Evolutionary conservation across 176 grass and related monocot genomes (phyloP).

Genomic region (Carex parvula): DNA sequence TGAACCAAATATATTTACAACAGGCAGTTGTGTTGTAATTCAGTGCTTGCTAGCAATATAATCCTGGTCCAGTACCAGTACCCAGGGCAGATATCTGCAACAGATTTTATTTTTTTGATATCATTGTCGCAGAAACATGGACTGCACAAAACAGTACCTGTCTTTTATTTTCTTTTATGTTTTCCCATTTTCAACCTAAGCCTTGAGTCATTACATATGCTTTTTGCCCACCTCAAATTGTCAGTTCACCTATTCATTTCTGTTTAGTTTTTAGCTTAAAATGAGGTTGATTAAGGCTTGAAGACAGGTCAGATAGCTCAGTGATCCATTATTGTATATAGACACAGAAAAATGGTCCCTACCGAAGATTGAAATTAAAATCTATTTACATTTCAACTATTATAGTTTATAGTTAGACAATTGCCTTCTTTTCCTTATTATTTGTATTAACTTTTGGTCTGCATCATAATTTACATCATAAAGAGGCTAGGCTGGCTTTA

Average conservation of each 20-base stretch:
- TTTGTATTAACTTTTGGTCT: neutral
- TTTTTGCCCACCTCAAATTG: neutral
- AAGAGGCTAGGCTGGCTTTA: neutral
- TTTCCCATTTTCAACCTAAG: neutral
- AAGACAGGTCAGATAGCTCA: neutral
- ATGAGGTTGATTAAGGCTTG: neutral
- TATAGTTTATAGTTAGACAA: neutral
- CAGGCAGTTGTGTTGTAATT: neutral
- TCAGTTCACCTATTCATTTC: neutral
- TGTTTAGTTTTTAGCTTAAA: neutral
- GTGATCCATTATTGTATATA: neutral
- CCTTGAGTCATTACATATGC: neutral
- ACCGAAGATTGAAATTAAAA: neutral
- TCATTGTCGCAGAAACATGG: neutral
- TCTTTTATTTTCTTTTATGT: neutral
- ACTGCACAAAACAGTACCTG: neutral
- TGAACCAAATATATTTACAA: neutral
- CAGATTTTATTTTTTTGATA: neutral
- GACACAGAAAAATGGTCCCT: neutral
- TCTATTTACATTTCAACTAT: neutral
- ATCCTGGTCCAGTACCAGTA: neutral
- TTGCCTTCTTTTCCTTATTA: neutral
- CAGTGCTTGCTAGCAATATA: neutral
- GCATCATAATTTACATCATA: neutral
- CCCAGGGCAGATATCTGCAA: neutral